Evolutionary conservation across 164 flowering plant species (phyloP), one percentile per base, ranked within the genome.

Genomic region (Echeveria elegans): DNA sequence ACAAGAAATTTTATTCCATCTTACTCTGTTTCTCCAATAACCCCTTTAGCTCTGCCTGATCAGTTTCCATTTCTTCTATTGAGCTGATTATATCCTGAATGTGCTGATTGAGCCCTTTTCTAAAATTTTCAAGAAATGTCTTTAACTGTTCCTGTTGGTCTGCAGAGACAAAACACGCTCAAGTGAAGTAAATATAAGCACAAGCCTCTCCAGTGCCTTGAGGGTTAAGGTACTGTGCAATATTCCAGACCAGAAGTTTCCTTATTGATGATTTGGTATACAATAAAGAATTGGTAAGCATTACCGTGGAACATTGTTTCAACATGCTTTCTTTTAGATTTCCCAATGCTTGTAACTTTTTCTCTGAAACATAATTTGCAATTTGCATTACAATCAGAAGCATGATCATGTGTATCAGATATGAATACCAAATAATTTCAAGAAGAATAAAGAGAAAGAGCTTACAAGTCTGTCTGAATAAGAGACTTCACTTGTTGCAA

Each of bases 221-320:
- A 11, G 4, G 60, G 1, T 7, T 53, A 28, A 24, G 31, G 2
- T 5, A 11, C 6, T 53, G 29, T 52, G 23, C 18, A 12, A 34
- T 5, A 16, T 38, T 30, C 5, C 7, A 6, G 37, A 61, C 7
- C 1, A 4, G 3, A 61, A 12, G 1, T 61, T 24, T 34, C 19
- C 30, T 28, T 9, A 30, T 16, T 26, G n/a, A 63, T 63, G 45
- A 63, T 19, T 38, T 30, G 14, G 29, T 16, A 28, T 56, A n/a
- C n/a, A 12, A 40, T 37, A 19, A 23, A 45, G 41, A 24, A 29
- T 9, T 6, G 14, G 15, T 61, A 28, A 52, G 45, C 41, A 69
- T 66, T 79, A 91, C 97, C 96, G 82, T 82, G 82, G 48, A 86
- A 84, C 78, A 74, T 82, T 61, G 79, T 75, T 73, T 91, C 97